phyloP scores from a whole-genome alignment of 2,329 filamentous ascomycete species.

The Clarireedia paspali region DNA sequence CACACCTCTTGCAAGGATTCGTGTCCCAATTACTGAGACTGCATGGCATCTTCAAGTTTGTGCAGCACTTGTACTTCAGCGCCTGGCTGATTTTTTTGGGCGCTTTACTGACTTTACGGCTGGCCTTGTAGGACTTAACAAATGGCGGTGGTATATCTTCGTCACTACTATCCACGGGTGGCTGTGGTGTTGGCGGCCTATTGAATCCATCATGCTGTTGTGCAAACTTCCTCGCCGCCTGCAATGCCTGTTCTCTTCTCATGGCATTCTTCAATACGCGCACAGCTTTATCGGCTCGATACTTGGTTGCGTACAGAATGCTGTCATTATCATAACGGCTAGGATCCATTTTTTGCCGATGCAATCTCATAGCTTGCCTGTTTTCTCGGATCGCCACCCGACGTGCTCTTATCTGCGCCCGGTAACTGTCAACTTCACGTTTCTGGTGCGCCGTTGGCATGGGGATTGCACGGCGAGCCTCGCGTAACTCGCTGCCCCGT shows the following conservation, averaged over 20 bases:
- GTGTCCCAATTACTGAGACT: too few species aligned
- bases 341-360: neutral
- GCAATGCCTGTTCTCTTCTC: neutral
- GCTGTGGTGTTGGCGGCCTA: neutral
- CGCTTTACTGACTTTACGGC: too few species aligned
- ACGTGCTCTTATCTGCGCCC: neutral
- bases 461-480: too few species aligned
- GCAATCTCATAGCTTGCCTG: neutral
- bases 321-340: neutral
- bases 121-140: too few species aligned
- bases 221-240: neutral
- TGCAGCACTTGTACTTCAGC: too few species aligned
- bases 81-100: too few species aligned
- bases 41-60: too few species aligned
- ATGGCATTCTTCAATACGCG: neutral
- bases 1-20: too few species aligned
- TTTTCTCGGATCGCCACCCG: too few species aligned
- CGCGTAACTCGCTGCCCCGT: too few species aligned
- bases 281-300: neutral
- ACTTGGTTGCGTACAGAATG: neutral
- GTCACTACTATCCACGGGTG: conserved; percentile 1
- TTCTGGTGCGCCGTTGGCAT: neutral
- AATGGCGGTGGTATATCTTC: neutral
- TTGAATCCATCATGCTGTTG: neutral
- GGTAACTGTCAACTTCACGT: neutral